Percentiles rank a stretch among this genome's conserved stretches.
These are phyloP conservation scores for Ganoderma meredithae DNA, from an alignment of 1,284 basidiomycete species.

Conservation along the genomic window DNA sequence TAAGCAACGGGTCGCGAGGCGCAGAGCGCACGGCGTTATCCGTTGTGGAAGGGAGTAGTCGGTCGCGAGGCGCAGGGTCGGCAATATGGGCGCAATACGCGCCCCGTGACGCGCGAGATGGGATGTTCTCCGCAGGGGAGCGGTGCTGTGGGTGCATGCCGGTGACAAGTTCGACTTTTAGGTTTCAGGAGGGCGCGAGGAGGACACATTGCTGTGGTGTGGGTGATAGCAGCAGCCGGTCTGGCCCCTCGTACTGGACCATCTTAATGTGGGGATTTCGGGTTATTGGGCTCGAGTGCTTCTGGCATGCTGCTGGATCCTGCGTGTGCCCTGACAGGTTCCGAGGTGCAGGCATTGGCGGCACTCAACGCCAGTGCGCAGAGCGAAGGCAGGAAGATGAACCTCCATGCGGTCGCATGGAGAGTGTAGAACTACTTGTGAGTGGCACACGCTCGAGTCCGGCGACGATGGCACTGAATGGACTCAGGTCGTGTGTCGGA, in stretches of 20 bases:
- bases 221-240: neutral
- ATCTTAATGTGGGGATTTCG: neutral
- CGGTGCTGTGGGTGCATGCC: slow-evolving; percentile 1
- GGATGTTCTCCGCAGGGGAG: neutral
- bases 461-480: neutral
- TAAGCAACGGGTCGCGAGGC: no score
- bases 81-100: neutral
- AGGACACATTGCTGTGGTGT: neutral
- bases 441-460: neutral
- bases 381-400: neutral
- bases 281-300: neutral
- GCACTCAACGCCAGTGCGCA: neutral
- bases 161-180: neutral
- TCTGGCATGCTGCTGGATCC: neutral
- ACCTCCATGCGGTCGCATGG: neutral
- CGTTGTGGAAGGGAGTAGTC: no score
- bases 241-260: neutral
- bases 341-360: neutral
- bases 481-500: neutral
- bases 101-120: neutral
- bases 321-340: neutral
- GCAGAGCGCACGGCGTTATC: no score
- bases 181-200: neutral
- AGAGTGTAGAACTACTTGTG: neutral
- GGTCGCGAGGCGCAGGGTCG: no score